Percentiles rank a stretch among this genome's conserved stretches.
Evolutionary conservation across 768 basidiomycete genomes (phyloP).

Genomic region (Collybiopsis confluens): DNA sequence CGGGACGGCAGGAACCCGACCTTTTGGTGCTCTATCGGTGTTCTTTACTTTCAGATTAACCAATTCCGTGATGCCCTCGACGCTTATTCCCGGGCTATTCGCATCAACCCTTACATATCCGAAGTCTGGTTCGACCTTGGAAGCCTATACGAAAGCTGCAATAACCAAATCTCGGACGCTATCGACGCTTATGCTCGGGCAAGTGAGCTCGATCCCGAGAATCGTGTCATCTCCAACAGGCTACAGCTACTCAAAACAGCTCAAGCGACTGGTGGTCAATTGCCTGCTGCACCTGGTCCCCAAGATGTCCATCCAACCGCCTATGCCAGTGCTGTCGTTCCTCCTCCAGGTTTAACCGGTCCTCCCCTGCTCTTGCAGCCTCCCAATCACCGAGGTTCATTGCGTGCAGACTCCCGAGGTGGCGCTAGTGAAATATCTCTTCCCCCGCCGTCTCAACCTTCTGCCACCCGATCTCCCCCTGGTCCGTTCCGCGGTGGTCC

Average conservation of each 20-base stretch:
- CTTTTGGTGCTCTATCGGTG: constrained; percentile 99
- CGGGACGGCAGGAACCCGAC: constrained; percentile 98
- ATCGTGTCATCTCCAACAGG: constrained; percentile 77
- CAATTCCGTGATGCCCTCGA: constrained; percentile 98
- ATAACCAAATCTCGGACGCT: constrained; percentile 97
- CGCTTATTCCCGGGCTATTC: constrained; percentile 97
- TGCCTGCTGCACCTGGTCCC: constrained; percentile 87
- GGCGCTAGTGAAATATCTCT: constrained; percentile 51
- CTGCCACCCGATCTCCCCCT: constrained; percentile 49
- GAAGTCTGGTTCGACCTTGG: constrained; percentile 98
- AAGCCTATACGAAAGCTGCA: constrained; percentile 95
- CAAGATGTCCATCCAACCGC: constrained; percentile 96
- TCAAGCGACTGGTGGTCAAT: constrained; percentile 66
- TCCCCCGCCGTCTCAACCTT: constrained; percentile 55
- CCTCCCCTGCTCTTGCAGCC: constrained; percentile 64
- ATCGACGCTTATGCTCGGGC: constrained; percentile 98
- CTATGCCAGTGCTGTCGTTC: constrained; percentile 75
- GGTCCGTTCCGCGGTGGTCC: constrained; percentile 81
- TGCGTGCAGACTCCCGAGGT: constrained; percentile 67
- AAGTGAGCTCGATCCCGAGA: constrained; percentile 86
- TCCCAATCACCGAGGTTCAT: constrained; percentile 45
- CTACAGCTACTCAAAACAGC: constrained; percentile 76
- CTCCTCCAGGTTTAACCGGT: constrained; percentile 64
- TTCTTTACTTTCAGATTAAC: constrained; percentile 99
- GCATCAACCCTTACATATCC: constrained; percentile 96